phyloP scores from a whole-genome alignment of 768 basidiomycete genomes.

The Saitozyma podzolica region DNA sequence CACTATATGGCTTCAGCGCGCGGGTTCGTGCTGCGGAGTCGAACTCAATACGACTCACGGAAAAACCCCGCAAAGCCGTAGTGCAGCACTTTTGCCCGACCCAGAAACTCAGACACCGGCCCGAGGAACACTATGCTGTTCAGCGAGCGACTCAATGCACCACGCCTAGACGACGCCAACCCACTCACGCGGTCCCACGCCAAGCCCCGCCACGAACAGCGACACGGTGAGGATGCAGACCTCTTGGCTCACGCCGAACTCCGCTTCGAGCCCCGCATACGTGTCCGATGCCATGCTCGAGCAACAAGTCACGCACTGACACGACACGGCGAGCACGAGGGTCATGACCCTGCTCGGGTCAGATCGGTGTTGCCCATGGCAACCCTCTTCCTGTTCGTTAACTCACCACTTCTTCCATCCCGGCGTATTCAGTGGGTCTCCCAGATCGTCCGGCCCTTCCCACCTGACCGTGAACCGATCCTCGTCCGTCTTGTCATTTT shows the following conservation, averaged over 20 bases:
- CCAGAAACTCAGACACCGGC: slow-evolving; percentile 61
- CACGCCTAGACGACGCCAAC: slow-evolving; percentile 27
- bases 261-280: slow-evolving; percentile 61
- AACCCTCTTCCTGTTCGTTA: neutral
- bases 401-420: slow-evolving; percentile 39
- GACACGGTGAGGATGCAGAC: slow-evolving; percentile 60
- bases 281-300: slow-evolving; percentile 61
- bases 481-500: slow-evolving; percentile 8
- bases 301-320: slow-evolving; percentile 50
- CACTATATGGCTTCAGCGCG: slow-evolving; percentile 28
- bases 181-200: slow-evolving; percentile 36
- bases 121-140: slow-evolving; percentile 53
- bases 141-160: slow-evolving; percentile 25
- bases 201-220: slow-evolving; percentile 54
- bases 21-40: neutral
- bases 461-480: slow-evolving; percentile 20
- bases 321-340: slow-evolving; percentile 24
- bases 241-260: slow-evolving; percentile 61
- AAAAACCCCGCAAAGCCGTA: slow-evolving; percentile 65
- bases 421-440: slow-evolving; percentile 35
- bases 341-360: slow-evolving; percentile 28
- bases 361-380: neutral
- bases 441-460: slow-evolving; percentile 37
- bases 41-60: slow-evolving; percentile 20
- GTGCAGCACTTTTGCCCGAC: slow-evolving; percentile 66